A percentile compares a stretch with the other conserved stretches of the same genome.
phyloP scores from a whole-genome alignment of 495 filamentous ascomycete genomes.

The Aspergillus kassunensis region DNA sequence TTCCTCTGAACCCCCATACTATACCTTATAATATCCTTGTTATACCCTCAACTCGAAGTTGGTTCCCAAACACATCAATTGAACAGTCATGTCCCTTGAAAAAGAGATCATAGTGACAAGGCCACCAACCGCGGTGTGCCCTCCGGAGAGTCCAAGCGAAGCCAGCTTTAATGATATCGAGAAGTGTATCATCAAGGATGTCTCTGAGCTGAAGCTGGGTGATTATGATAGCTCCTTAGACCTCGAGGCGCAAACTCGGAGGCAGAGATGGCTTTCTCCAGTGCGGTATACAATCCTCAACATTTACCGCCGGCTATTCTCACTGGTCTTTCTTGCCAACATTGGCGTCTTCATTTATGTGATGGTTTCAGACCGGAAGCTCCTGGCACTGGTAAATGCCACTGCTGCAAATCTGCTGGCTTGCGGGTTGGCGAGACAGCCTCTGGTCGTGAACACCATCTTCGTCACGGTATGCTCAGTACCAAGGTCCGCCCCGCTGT shows the following conservation, averaged over 20 bases:
- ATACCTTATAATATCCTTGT: not conserved
- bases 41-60: not conserved
- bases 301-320: constrained; percentile 52
- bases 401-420: constrained; percentile 49
- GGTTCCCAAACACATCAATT: constrained; percentile 7
- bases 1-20: not conserved
- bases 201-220: constrained; percentile 18
- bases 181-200: constrained; percentile 18
- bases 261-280: constrained; percentile 29
- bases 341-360: constrained; percentile 45
- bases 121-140: constrained; percentile 23
- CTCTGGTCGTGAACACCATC: constrained; percentile 69
- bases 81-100: constrained; percentile 27
- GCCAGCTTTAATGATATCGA: constrained; percentile 25
- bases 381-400: constrained; percentile 44
- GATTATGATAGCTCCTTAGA: constrained; percentile 20
- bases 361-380: constrained; percentile 30
- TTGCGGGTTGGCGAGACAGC: constrained; percentile 65
- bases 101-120: constrained; percentile 23
- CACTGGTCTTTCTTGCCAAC: constrained; percentile 50
- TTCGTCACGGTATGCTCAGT: constrained; percentile 58
- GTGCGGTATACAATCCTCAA: constrained; percentile 39
- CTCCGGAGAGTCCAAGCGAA: constrained; percentile 19
- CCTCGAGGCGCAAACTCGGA: constrained; percentile 37
- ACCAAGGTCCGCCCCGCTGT: constrained; percentile 58